Base-by-base conservation (phyloP, 2,329 filamentous ascomycete species). In the Basipetospora sp. region DNA sequence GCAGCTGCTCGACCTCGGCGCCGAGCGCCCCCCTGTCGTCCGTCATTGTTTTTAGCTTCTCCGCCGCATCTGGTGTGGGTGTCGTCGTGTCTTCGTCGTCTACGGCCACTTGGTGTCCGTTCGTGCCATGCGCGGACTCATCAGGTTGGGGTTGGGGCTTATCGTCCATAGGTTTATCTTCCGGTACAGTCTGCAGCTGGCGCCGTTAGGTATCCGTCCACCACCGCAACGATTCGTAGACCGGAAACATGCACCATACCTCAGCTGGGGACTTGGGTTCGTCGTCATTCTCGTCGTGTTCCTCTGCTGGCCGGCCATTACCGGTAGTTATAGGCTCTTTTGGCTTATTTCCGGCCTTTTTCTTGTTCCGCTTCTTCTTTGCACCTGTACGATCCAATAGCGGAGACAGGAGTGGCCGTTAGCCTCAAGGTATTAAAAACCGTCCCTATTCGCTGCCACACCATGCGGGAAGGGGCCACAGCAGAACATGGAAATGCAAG, bases 1-100 rank as follows among this genome's bases (percentile, higher is more conserved):
- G 76, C 49, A 94, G 65, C 56, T 84, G 72, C 42, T 82, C 83
- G 31, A 94, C 84, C 60, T 94, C 84, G 41, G 70, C 73, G 42
- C 81, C 71, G 31, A 94, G 63, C 35, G 75, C 77, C 55, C 90
- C 81, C 41, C 84, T 73, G 55, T 93, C 85, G 53, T 83, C 74
- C 42, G 81, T 75, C 62, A 93, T 78, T 37, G 78, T 79, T 51
- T 88, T 82, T 36, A 87, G 64, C 62, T 60, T 69, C 41, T 64
- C 62, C 38, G 60, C 58, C 20, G 65, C 63, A 42, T 39, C 36
- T 17, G 36, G 19, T 27, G 65, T 58, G 45, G 55, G 47, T 36
- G 54, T 52, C 43, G 47, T 45, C 41, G 47, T 34, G 29, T 44
- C 43, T 41, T 48, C 43, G 37, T 46, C 25, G 43, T 42, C 40